Conservation (phyloP, 176 grass and related monocot genomes). For the Panicum miliaceum region DNA sequence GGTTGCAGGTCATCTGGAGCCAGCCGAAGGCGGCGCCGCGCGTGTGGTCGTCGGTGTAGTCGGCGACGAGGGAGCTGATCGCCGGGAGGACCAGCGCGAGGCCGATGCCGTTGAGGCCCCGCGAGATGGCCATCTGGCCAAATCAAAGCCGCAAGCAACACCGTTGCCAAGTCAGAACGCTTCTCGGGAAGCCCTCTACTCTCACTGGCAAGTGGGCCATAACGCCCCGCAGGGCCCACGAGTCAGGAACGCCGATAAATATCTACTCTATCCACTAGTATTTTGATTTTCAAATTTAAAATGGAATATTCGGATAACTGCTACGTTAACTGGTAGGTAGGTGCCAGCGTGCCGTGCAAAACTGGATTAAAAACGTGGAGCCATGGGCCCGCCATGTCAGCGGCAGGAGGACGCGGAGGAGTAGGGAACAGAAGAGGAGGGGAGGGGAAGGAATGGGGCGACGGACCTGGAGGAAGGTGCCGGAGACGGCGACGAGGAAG, state of each 20-base stretch:
- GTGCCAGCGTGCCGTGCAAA: background rate
- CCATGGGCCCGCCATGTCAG: constrained; percentile 4
- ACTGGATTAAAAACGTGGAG: background rate
- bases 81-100: constrained; percentile 68
- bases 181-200: background rate
- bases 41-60: constrained; percentile 72
- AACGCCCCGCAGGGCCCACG: background rate
- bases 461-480: constrained; percentile 66
- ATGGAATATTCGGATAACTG: constrained; percentile 34
- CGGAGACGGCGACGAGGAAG: constrained; percentile 72
- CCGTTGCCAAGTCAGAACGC: background rate
- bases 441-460: background rate
- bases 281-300: background rate
- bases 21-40: constrained; percentile 74
- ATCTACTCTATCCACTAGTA: background rate
- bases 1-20: constrained; percentile 67
- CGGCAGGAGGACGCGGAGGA: background rate
- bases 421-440: background rate
- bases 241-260: background rate
- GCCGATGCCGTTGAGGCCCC: constrained; percentile 75
- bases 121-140: constrained; percentile 73
- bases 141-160: background rate
- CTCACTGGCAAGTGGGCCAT: background rate
- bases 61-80: constrained; percentile 76
- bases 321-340: constrained; percentile 8